A percentile compares a stretch with the other conserved stretches of the same genome.
These are phyloP conservation scores for Brassica cretica DNA, from an alignment of 345 rosid species.

Conservation along the genomic window DNA sequence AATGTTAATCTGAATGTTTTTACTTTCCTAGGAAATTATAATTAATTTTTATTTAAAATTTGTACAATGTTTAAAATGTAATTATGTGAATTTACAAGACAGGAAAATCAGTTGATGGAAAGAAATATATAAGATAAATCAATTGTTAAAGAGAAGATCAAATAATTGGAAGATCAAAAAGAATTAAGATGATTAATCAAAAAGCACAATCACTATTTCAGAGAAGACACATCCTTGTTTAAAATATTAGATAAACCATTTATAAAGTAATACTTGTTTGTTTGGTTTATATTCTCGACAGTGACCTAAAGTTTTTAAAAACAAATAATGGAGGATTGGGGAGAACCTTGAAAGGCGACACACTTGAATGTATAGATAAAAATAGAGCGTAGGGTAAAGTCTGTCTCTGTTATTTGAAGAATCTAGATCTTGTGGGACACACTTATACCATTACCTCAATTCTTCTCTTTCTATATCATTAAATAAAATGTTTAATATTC, in stretches of 20 bases:
- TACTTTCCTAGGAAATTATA: not conserved
- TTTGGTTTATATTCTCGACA: slow-evolving; percentile 32
- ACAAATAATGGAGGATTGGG: slow-evolving; percentile 24
- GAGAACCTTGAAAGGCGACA: slow-evolving; percentile 33
- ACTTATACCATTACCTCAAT: slow-evolving; percentile 21
- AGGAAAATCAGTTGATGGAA: not conserved
- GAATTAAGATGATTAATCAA: slow-evolving; percentile 5
- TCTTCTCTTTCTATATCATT: not conserved
- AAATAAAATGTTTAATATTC: not conserved
- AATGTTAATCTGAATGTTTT: not conserved
- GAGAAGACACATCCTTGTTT: slow-evolving; percentile 3
- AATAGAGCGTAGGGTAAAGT: not conserved
- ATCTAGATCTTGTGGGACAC: slow-evolving; percentile 34
- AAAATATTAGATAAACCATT: slow-evolving; percentile 4
- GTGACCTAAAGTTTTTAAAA: slow-evolving; percentile 10
- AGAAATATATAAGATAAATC: not conserved
- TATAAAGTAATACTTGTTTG: slow-evolving; percentile 16
- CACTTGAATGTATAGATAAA: not conserved
- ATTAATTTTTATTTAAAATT: not conserved
- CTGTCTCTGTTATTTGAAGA: slow-evolving; percentile 26
- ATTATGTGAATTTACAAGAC: not conserved
- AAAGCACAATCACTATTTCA: slow-evolving; percentile 1
- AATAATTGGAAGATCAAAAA: slow-evolving; percentile 4
- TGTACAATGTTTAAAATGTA: not conserved
- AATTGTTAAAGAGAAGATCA: not conserved